These are phyloP conservation scores for Penicillium roqueforti DNA, from an alignment of 495 filamentous ascomycete species.

Conservation along the genomic window DNA sequence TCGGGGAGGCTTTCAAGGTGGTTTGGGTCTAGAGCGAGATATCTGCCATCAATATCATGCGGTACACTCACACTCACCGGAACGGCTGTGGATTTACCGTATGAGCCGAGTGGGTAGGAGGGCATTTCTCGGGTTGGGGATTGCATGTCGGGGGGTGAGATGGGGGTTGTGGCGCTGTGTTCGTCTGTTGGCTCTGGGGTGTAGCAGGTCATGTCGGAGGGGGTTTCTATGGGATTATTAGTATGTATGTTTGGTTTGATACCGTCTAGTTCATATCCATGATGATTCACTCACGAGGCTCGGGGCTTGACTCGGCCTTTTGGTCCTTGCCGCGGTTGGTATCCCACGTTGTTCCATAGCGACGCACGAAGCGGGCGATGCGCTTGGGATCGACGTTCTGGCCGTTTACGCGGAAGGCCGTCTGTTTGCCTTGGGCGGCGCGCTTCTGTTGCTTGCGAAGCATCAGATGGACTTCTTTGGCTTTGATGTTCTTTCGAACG, in stretches of 20 bases:
- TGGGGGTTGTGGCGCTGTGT: slow-evolving; percentile 21
- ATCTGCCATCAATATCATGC: slow-evolving; percentile 9
- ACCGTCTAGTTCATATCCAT: too few species aligned
- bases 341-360: slow-evolving; percentile 29
- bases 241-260: neutral
- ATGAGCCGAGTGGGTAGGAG: slow-evolving; percentile 15
- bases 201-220: slow-evolving; percentile 43
- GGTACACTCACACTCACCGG: neutral
- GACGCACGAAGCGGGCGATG: slow-evolving; percentile 38
- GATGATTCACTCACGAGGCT: slow-evolving; percentile 30
- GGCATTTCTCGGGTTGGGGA: slow-evolving; percentile 30
- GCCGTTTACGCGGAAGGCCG: slow-evolving; percentile 38
- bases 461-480: slow-evolving; percentile 42
- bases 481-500: slow-evolving; percentile 44
- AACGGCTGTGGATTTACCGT: slow-evolving; percentile 16
- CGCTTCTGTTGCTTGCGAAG: slow-evolving; percentile 42
- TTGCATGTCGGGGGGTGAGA: slow-evolving; percentile 34
- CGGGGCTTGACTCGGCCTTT: slow-evolving; percentile 26
- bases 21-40: slow-evolving; percentile 18
- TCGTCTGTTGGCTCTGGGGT: slow-evolving; percentile 37
- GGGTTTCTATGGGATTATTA: slow-evolving; percentile 28
- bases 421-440: slow-evolving; percentile 40
- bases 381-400: slow-evolving; percentile 39
- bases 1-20: slow-evolving; percentile 24
- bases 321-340: slow-evolving; percentile 21